These are phyloP conservation scores for Dispira simplex DNA, from an alignment of 192 early-diverging fungal species.

Conservation along the genomic window DNA sequence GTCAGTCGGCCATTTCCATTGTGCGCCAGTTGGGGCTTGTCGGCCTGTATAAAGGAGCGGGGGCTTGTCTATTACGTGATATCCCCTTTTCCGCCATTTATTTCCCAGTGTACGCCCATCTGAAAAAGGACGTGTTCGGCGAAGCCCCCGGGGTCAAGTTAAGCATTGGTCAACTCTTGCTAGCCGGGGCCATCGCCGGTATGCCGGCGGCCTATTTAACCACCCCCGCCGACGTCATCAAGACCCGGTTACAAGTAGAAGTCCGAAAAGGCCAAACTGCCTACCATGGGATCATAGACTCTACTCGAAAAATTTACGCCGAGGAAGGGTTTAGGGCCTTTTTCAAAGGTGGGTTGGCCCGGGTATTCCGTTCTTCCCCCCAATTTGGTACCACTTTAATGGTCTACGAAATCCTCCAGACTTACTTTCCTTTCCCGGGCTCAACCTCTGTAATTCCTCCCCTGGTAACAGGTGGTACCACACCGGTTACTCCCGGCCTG, in stretches of 20 bases:
- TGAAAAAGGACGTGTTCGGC: slow-evolving; percentile 84
- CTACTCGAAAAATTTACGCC: slow-evolving; percentile 65
- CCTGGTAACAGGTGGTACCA: neutral
- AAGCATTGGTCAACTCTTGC: slow-evolving; percentile 41
- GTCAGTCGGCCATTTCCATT: slow-evolving; percentile 69
- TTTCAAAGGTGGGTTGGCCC: slow-evolving; percentile 91
- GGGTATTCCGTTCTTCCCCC: slow-evolving; percentile 87
- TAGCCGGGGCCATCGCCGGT: slow-evolving; percentile 86
- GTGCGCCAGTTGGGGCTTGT: slow-evolving; percentile 78
- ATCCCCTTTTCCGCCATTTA: slow-evolving; percentile 97
- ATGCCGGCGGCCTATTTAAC: slow-evolving; percentile 93
- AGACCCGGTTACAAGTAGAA: slow-evolving; percentile 91
- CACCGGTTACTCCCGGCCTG: neutral
- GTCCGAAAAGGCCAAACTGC: slow-evolving; percentile 75
- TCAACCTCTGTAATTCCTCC: neutral
- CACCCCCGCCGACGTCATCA: slow-evolving; percentile 96
- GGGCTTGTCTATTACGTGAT: slow-evolving; percentile 86
- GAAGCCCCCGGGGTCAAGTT: slow-evolving; percentile 65
- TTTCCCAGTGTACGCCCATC: slow-evolving; percentile 93
- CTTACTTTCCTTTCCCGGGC: slow-evolving; percentile 35
- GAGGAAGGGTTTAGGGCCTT: slow-evolving; percentile 93
- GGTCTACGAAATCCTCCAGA: slow-evolving; percentile 80
- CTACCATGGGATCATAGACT: slow-evolving; percentile 76
- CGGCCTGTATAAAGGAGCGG: slow-evolving; percentile 88
- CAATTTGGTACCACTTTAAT: slow-evolving; percentile 96